These are phyloP conservation scores for Lichtheimia corymbifera DNA, from an alignment of 371 early-diverging fungal species.

Conservation along the genomic window DNA sequence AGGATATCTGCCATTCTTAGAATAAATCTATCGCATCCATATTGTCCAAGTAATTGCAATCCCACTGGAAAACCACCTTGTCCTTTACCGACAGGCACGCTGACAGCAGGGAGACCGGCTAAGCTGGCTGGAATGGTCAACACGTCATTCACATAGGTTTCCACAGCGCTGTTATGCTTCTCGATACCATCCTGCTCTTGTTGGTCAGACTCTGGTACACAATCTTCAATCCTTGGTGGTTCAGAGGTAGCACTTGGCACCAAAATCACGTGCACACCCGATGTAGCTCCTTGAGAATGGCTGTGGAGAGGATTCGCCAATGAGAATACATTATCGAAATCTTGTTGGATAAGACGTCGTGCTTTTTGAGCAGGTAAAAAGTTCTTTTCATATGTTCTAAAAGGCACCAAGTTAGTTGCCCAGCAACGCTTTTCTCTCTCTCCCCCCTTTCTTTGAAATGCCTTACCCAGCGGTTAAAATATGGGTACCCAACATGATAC, in stretches of 20 bases:
- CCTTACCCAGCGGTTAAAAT: conserved; percentile 76
- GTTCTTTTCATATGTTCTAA: conserved; percentile 61
- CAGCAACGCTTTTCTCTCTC: neutral
- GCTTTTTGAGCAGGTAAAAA: conserved; percentile 82
- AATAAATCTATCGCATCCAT: conserved; percentile 73
- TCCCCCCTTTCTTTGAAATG: too few species aligned
- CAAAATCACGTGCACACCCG: conserved; percentile 67
- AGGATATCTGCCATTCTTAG: conserved; percentile 36
- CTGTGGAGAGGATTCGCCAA: conserved; percentile 32
- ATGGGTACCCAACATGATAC: conserved; percentile 85
- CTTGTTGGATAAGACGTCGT: conserved; percentile 75
- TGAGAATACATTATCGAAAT: conserved; percentile 76
- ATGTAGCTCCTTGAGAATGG: neutral
- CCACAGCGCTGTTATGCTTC: conserved; percentile 18
- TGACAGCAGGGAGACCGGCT: conserved; percentile 78
- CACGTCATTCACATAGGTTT: conserved; percentile 82
- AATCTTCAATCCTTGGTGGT: conserved; percentile 58
- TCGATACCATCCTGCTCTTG: conserved; percentile 3
- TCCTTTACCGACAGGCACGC: conserved; percentile 57
- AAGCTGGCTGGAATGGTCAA: conserved; percentile 89
- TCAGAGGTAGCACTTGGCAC: conserved; percentile 71
- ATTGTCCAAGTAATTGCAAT: conserved; percentile 81
- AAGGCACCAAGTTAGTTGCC: neutral
- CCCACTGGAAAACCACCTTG: conserved; percentile 67
- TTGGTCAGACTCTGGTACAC: conserved; percentile 25